These are phyloP conservation scores for Erodium maritimum DNA, from an alignment of 345 rosid genomes.

Conservation along the genomic window DNA sequence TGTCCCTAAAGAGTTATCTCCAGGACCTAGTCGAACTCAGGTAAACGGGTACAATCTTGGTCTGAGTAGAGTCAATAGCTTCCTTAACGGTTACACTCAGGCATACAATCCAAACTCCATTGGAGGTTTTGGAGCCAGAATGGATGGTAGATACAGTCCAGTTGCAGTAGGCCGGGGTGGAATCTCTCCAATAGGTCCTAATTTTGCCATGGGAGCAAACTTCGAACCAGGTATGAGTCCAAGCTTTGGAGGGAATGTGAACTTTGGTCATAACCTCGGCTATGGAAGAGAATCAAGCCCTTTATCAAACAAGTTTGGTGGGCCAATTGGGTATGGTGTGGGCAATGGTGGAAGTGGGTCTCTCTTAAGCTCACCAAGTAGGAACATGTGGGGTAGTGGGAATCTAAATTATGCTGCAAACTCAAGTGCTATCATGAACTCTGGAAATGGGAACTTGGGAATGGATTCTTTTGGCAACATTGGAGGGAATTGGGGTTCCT, in stretches of 20 bases:
- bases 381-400: slow-evolving; percentile 38
- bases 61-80: slow-evolving; percentile 44
- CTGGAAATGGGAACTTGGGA: slow-evolving; percentile 44
- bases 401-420: slow-evolving; percentile 29
- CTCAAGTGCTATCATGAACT: slow-evolving; percentile 23
- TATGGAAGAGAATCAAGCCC: slow-evolving; percentile 49
- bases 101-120: slow-evolving; percentile 47
- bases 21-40: slow-evolving; percentile 52
- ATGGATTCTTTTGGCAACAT: slow-evolving; percentile 18
- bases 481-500: slow-evolving; percentile 53
- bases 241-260: slow-evolving; percentile 37
- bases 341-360: slow-evolving; percentile 30
- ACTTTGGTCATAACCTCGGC: slow-evolving; percentile 34
- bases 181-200: slow-evolving; percentile 51
- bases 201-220: slow-evolving; percentile 47
- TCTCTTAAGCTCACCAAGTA: slow-evolving; percentile 33
- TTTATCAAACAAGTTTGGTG: slow-evolving; percentile 32
- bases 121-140: slow-evolving; percentile 56
- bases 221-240: slow-evolving; percentile 51
- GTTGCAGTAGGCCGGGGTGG: slow-evolving; percentile 41
- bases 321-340: slow-evolving; percentile 31
- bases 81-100: slow-evolving; percentile 49
- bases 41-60: slow-evolving; percentile 49
- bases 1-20: slow-evolving; percentile 77
- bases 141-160: slow-evolving; percentile 80